phyloP scores from a whole-genome alignment of 2,329 filamentous ascomycete species.

The Diaporthe sp. region DNA sequence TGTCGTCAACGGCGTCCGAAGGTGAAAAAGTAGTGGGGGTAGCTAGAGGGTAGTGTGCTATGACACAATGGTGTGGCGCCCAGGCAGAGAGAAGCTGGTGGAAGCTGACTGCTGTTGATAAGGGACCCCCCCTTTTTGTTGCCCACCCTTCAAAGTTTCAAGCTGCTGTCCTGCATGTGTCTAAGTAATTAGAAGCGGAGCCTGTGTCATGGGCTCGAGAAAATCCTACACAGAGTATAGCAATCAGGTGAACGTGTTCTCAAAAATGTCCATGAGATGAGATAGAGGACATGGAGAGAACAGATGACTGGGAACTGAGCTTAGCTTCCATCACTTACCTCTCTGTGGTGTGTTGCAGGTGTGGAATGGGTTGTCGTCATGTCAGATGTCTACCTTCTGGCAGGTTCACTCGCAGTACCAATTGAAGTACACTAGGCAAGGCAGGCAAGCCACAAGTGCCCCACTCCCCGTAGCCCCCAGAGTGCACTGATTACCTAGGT shows the following conservation, averaged over 20 bases:
- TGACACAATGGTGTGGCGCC: slow-evolving; percentile 29
- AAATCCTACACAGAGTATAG: neutral
- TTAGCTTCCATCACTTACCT: neutral
- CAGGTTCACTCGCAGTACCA: neutral
- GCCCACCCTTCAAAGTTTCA: slow-evolving; percentile 27
- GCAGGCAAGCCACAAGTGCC: slow-evolving; percentile 12
- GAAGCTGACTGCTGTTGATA: slow-evolving; percentile 9
- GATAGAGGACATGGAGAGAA: neutral
- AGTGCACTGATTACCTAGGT: slow-evolving; percentile 17
- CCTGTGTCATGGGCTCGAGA: neutral
- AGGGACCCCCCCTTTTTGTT: slow-evolving; percentile 16
- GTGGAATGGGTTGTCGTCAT: slow-evolving; percentile 28
- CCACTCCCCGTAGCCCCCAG: neutral
- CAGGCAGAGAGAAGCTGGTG: slow-evolving; percentile 25
- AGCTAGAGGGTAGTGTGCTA: slow-evolving; percentile 7
- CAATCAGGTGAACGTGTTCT: neutral
- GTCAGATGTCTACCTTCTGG: neutral
- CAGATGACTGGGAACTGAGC: neutral
- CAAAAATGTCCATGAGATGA: neutral
- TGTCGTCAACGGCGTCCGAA: slow-evolving; percentile 19
- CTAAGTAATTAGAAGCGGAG: slow-evolving; percentile 19
- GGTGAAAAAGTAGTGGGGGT: neutral
- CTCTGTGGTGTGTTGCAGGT: neutral
- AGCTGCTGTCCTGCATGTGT: slow-evolving; percentile 25
- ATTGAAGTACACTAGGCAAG: neutral